These are phyloP conservation scores for Candida vaughaniae DNA, from an alignment of 805 yeast genomes.

Conservation along the genomic window DNA sequence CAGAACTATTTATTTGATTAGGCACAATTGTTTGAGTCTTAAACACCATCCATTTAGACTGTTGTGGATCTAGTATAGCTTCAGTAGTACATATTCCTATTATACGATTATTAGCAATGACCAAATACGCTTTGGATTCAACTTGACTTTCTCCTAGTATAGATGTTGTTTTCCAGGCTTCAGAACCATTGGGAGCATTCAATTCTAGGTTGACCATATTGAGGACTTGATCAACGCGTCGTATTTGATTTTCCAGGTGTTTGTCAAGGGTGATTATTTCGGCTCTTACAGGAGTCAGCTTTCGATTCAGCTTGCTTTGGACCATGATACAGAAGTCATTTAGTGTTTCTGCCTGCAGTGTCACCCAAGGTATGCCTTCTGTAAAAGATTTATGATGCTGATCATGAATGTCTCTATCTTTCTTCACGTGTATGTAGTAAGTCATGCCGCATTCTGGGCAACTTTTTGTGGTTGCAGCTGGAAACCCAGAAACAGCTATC, in stretches of 20 bases:
- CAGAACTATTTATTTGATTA: conserved; percentile 34
- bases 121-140: conserved; percentile 44
- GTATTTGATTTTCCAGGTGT: conserved; percentile 20
- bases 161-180: conserved; percentile 25
- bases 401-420: conserved; percentile 48
- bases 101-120: conserved; percentile 44
- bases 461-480: too few species aligned
- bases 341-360: too few species aligned
- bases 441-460: conserved; percentile 58
- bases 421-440: conserved; percentile 37
- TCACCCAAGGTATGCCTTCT: conserved; percentile 55
- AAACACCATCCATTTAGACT: conserved; percentile 61
- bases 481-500: too few species aligned
- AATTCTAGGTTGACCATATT: conserved; percentile 58
- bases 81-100: conserved; percentile 61
- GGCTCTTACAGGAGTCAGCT: too few species aligned
- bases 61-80: conserved; percentile 23
- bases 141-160: conserved; percentile 1
- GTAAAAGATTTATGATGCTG: conserved; percentile 50
- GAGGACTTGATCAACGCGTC: conserved; percentile 34
- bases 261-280: conserved; percentile 22
- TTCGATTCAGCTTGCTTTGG: too few species aligned
- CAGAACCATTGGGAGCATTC: conserved; percentile 48
- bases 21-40: conserved; percentile 53
- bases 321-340: too few species aligned